phyloP scores from a whole-genome alignment of 1,284 basidiomycete genomes.

The Kalmanozyma brasiliensis region DNA sequence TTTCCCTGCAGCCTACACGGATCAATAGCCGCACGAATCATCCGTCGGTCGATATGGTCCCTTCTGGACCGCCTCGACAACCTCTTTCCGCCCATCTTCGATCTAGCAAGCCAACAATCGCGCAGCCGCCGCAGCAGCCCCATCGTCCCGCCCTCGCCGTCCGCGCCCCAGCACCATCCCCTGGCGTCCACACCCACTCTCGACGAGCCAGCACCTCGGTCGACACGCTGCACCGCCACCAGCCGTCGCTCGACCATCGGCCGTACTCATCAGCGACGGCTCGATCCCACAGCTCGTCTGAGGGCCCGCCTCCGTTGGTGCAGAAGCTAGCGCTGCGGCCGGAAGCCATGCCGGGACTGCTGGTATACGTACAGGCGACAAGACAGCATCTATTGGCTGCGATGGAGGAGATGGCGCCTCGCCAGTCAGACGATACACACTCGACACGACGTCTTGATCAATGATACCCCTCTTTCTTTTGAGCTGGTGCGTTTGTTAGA shows the following conservation, averaged over 20 bases:
- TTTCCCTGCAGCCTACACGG: constrained; percentile 18
- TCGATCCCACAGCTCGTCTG: constrained; percentile 14
- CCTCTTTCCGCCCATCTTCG: not conserved
- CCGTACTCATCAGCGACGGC: not conserved
- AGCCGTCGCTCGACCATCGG: constrained; percentile 3
- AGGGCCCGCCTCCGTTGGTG: constrained; percentile 12
- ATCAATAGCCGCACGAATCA: constrained; percentile 4
- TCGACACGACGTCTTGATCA: too few species aligned
- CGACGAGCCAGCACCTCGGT: constrained; percentile 25
- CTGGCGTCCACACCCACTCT: too few species aligned
- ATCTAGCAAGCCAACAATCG: not conserved
- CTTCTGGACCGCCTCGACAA: not conserved
- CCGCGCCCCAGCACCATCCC: not conserved
- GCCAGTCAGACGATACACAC: too few species aligned
- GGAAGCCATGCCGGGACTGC: constrained; percentile 52
- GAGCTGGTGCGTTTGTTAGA: too few species aligned
- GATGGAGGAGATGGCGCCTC: constrained; percentile 31
- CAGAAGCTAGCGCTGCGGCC: constrained; percentile 49
- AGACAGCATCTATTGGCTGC: constrained; percentile 46
- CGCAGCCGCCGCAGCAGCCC: not conserved
- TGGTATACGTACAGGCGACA: constrained; percentile 53
- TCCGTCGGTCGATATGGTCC: constrained; percentile 6
- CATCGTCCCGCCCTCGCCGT: constrained; percentile 6
- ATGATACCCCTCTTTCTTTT: too few species aligned
- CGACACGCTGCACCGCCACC: constrained; percentile 12